Base-by-base conservation (phyloP, 148 eudicot genomes). In the Rhododendron kiyosumense region DNA sequence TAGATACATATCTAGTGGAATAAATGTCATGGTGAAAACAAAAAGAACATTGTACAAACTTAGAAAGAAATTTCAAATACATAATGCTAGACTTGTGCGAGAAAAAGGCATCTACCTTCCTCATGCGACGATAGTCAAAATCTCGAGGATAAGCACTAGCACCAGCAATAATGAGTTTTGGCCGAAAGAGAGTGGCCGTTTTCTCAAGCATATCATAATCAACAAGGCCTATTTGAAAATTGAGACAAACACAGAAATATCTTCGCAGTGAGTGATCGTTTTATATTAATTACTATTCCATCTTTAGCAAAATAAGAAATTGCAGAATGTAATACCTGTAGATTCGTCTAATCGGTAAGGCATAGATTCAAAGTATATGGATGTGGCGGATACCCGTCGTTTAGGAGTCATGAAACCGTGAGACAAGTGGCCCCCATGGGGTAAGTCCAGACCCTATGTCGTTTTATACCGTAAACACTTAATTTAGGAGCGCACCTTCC, bases 181-280 rank as follows among this genome's bases (percentile, higher is more conserved):
- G 99, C 41, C 98, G 90, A 81, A 96, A 96, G 11, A 94, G 93
- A 52, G 77, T 90, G 14, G 99, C 96, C 7, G 95, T 95, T 90
- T 96, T 94, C 92, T 96, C 99, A 73, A 96, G 96, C 98, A 91
- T 94, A 86, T 95, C 98, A 86, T 96, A 96, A 88, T 96, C 99
- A 77, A 96, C 91, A 88, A 94, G 84, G 85, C 99, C 99, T 94
- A 85, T 28, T 82, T 14, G 46, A 26, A 38, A 69, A 59, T 54
- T 52, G 59, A 38, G 63, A 6, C 14, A 84, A 79, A 20, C n/a
- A 51, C 12, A 78, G 30, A 43, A 45, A 77, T n/a, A 85, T 24
- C 45, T 18, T 49, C 48, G 45, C 46, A 81, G 52, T 32, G 20
- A 79, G 36, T 28, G 10, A 82, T 74, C 28, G 36, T n/a, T 28